Evolutionary conservation across 225 moss, liverwort and hornwort genomes (phyloP).

Genomic region (Neckera pumila): DNA sequence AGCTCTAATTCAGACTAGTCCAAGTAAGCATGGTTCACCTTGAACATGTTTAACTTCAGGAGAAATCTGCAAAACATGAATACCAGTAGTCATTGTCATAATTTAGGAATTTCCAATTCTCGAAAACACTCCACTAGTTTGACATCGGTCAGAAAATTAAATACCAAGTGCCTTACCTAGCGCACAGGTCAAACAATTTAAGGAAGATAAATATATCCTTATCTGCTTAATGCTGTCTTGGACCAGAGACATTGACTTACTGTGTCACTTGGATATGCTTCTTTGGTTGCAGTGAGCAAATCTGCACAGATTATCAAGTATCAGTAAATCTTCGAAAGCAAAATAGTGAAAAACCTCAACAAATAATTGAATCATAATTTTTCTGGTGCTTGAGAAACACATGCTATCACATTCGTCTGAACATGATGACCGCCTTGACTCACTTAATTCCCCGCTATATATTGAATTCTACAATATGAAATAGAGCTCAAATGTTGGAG

Average conservation of each 20-base stretch:
- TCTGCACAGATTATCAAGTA: conserved; percentile 31
- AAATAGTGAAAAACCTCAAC: neutral
- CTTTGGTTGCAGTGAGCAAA: conserved; percentile 74
- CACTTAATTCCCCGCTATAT: neutral
- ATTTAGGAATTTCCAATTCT: neutral
- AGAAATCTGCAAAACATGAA: conserved; percentile 40
- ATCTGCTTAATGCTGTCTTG: neutral
- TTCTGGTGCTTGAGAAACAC: neutral
- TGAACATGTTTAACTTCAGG: conserved; percentile 77
- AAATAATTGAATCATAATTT: neutral
- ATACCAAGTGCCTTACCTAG: neutral
- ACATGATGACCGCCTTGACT: neutral
- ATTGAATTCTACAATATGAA: neutral
- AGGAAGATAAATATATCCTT: neutral
- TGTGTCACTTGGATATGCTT: conserved; percentile 67
- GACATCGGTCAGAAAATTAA: neutral
- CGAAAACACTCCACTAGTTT: neutral
- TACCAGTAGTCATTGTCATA: neutral
- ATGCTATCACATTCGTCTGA: neutral
- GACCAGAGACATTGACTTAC: conserved; percentile 25
- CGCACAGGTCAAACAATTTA: neutral
- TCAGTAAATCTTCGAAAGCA: neutral
- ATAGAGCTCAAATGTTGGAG: neutral
- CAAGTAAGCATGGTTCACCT: conserved; percentile 28
- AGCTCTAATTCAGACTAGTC: neutral